Evolutionary conservation across 2,329 filamentous ascomycete genomes (phyloP), one percentile per base, ranked within the genome.

Genomic region (Ceratocystis diversiconidia): DNA sequence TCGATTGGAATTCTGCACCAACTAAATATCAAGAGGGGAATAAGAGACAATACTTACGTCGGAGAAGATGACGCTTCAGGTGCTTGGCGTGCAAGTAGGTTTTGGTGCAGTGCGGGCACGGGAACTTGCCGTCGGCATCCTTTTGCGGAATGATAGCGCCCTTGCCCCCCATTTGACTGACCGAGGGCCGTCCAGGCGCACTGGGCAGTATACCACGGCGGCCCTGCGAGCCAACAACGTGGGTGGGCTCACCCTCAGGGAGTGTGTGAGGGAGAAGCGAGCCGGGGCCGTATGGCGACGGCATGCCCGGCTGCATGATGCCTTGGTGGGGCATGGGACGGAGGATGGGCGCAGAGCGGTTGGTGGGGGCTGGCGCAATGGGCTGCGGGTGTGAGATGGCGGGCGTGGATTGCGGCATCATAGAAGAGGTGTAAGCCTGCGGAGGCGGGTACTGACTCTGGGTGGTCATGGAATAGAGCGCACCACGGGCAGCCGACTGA

Each of bases 71-170:
- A 72, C 94, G 88, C 83, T 97, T 97, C 71, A 97, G 77, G 77
- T 97, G 94, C 81, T 99, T 97, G 60, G 92, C 89, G 75, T 97
- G 94, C 66, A 97, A 81, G 74, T 99, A 99, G 5, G 92, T 96
- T 81, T 97, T 97, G 72, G 90, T 96, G 79, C 94, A 99, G 76
- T 97, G 92, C 72, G 91, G 91, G 78, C 94, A 99, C 68, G 94
- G 92, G 74, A 95, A 99, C 79, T 97, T 97, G 73, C 94, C 94
- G 74, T 97, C 92, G 7, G 91, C 90, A 75, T 97, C 92, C 79
- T 97, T 96, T 71, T 90, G 88, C 17, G 92, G 91, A 69, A 95
- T 94, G 69, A 89, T 85, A 68, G 89, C 87, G 72, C 82, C 89
- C 81, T 96, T 95, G 8, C 83, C 81, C 36, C 83, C 79, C 55